Percentiles rank a stretch among this genome's conserved stretches.
Conservation (phyloP, 257 asterid genomes). For the Forsythia suspensa region DNA sequence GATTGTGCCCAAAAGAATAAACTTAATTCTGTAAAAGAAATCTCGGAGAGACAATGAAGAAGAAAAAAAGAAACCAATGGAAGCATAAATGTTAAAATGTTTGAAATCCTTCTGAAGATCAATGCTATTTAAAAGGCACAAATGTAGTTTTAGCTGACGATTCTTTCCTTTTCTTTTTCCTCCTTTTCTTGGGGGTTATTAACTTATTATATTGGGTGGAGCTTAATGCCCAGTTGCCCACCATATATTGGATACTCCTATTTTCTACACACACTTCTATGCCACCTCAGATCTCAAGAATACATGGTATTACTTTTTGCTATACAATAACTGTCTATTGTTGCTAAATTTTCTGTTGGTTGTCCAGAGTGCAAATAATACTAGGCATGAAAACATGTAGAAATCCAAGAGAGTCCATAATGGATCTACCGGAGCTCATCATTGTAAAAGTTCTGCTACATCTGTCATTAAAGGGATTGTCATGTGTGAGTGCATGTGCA, state of each 20-base stretch:
- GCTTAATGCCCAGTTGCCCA: too few species aligned
- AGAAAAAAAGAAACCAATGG: too few species aligned
- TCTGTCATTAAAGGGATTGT: not conserved
- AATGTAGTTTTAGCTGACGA: too few species aligned
- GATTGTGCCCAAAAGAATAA: not conserved
- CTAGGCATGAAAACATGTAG: not conserved
- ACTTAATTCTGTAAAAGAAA: too few species aligned
- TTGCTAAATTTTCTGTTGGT: not conserved
- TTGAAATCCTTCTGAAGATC: too few species aligned
- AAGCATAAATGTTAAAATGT: too few species aligned
- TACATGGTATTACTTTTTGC: not conserved
- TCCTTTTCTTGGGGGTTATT: too few species aligned
- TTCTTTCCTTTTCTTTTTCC: too few species aligned
- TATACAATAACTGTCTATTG: not conserved
- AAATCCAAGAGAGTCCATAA: not conserved
- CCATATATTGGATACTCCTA: not conserved
- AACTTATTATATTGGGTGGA: too few species aligned
- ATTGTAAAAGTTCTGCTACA: not conserved
- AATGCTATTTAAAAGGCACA: too few species aligned
- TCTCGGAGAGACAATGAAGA: too few species aligned
- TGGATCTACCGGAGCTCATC: not conserved
- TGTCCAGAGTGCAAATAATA: not conserved
- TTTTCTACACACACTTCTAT: too few species aligned
- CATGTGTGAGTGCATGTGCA: constrained; percentile 1
- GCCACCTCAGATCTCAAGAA: not conserved